A percentile compares a stretch with the other conserved stretches of the same genome.
Conservation (phyloP, 495 filamentous ascomycete genomes). For the Penicillium paxilli region DNA sequence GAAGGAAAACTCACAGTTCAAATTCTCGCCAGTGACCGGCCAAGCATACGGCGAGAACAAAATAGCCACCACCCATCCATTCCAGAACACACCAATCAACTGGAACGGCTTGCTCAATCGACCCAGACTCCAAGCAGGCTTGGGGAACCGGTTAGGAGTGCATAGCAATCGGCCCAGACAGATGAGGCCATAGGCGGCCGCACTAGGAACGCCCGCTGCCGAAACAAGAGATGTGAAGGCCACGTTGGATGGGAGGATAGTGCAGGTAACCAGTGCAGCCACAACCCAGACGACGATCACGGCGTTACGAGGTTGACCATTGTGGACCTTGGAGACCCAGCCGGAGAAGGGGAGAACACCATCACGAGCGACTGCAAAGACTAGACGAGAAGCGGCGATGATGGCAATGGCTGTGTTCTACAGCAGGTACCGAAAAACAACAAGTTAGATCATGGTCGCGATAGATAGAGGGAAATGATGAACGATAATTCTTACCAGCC, state of each 20-base stretch:
- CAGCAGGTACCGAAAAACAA: no score
- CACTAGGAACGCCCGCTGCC: slow-evolving; percentile 50
- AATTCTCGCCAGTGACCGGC: slow-evolving; percentile 43
- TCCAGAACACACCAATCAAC: slow-evolving; percentile 50
- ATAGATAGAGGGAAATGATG: background rate
- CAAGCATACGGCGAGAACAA: slow-evolving; percentile 49
- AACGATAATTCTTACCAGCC: slow-evolving; percentile 36
- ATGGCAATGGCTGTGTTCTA: slow-evolving; percentile 57
- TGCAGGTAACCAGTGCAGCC: slow-evolving; percentile 50
- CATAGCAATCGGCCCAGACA: slow-evolving; percentile 51
- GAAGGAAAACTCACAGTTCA: slow-evolving; percentile 41
- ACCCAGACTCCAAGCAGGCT: slow-evolving; percentile 46
- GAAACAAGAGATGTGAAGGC: slow-evolving; percentile 57
- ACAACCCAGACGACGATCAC: slow-evolving; percentile 55
- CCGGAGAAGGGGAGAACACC: slow-evolving; percentile 56
- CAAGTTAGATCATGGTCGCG: background rate
- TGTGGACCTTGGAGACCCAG: slow-evolving; percentile 53
- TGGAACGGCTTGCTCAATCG: slow-evolving; percentile 48
- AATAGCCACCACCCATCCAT: slow-evolving; percentile 50
- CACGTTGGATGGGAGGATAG: slow-evolving; percentile 52
- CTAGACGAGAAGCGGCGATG: slow-evolving; percentile 54
- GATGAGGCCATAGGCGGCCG: slow-evolving; percentile 55
- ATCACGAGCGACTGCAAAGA: slow-evolving; percentile 57
- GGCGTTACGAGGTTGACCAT: slow-evolving; percentile 54
- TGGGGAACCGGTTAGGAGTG: slow-evolving; percentile 47